These are phyloP conservation scores for Verticillium nonalfalfae DNA, from an alignment of 2,329 filamentous ascomycete species.

Conservation along the genomic window DNA sequence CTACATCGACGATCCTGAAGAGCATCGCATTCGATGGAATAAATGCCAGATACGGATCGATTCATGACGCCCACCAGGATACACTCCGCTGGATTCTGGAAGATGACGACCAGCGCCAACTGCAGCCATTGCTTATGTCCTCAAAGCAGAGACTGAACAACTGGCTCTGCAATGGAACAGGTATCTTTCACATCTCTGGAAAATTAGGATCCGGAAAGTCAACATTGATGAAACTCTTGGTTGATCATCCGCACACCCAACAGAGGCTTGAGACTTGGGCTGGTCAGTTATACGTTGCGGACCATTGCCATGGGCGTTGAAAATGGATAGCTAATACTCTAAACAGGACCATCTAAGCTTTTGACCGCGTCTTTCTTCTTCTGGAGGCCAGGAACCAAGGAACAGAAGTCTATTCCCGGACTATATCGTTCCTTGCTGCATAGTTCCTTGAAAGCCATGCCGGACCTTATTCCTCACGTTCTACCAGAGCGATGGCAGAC, in stretches of 20 bases:
- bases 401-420: constrained; percentile 13
- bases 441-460: constrained; percentile 3
- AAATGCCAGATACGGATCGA: constrained; percentile 4
- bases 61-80: constrained; percentile 5
- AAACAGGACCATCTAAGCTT: neutral
- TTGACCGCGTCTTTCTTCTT: constrained; percentile 18
- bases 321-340: neutral
- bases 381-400: constrained; percentile 14
- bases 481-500: neutral
- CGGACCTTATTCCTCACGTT: neutral
- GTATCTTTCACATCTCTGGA: neutral
- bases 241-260: neutral
- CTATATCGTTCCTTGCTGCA: constrained; percentile 14
- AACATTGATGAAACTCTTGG: neutral
- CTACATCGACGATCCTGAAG: neutral
- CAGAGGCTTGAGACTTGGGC: neutral
- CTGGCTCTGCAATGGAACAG: neutral
- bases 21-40: constrained; percentile 8
- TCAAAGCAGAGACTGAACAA: neutral
- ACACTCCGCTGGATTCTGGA: constrained; percentile 11
- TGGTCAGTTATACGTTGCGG: neutral
- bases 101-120: neutral
- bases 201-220: neutral
- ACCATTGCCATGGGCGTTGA: neutral
- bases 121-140: neutral